Conservation (phyloP, 805 yeast species). For the Wickerhamiella azyma region DNA sequence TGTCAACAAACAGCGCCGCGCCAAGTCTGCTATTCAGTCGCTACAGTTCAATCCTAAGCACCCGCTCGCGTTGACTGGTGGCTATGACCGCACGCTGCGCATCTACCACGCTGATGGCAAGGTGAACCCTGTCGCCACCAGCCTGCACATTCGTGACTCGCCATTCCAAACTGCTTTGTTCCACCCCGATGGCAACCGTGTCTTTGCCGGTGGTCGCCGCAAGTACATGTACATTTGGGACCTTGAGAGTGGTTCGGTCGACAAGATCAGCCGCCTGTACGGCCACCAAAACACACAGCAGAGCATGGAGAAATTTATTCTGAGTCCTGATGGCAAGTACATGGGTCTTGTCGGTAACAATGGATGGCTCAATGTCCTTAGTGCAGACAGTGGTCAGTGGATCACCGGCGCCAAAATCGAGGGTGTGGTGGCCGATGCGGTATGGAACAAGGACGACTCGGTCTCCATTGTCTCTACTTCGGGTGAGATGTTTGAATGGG, state of each 20-base stretch:
- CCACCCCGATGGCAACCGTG: slow-evolving; percentile 37
- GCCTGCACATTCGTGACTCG: slow-evolving; percentile 61
- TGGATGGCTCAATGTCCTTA: slow-evolving; percentile 82
- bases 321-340: slow-evolving; percentile 58
- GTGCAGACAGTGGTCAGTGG: slow-evolving; percentile 75
- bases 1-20: slow-evolving; percentile 57
- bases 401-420: slow-evolving; percentile 76
- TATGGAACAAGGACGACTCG: slow-evolving; percentile 37
- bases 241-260: slow-evolving; percentile 55
- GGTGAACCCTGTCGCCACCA: slow-evolving; percentile 63
- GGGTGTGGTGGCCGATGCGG: slow-evolving; percentile 74
- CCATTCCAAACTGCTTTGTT: slow-evolving; percentile 72
- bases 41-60: slow-evolving; percentile 72
- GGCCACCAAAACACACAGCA: slow-evolving; percentile 81
- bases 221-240: slow-evolving; percentile 89
- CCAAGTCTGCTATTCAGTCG: slow-evolving; percentile 75
- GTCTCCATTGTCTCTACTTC: slow-evolving; percentile 52
- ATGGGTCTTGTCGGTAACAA: slow-evolving; percentile 69
- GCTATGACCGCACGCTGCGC: slow-evolving; percentile 79
- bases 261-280: slow-evolving; percentile 75
- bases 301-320: slow-evolving; percentile 67
- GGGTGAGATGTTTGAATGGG: slow-evolving; percentile 88
- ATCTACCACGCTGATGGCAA: slow-evolving; percentile 86
- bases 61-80: slow-evolving; percentile 79
- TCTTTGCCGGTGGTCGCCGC: slow-evolving; percentile 84